Base-by-base conservation (phyloP, 257 asterid genomes). In the Cruciata laevipes region DNA sequence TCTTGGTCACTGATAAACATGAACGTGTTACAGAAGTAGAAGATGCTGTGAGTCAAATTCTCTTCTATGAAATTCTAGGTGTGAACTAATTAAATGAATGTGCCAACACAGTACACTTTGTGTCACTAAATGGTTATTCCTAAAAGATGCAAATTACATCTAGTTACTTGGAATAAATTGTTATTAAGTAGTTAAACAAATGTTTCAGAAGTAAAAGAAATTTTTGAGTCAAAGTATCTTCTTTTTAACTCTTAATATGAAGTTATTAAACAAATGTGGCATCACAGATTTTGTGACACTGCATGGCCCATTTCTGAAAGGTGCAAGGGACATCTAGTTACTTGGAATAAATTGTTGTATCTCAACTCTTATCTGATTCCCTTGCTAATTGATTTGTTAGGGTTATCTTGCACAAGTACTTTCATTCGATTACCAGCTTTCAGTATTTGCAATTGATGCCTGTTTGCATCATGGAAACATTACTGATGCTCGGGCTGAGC, bases 341-440 rank as follows among this genome's bases (percentile, higher is more conserved):
- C 7, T 33, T 11, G 31, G 33, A 33, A 5, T 18, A 5, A 64
- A 21, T 24, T n/a, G 12, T 23, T 24, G 7, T 42, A n/a, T n/a
- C n/a, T n/a, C n/a, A n/a, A n/a, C 25, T 40, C 68, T 23, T 60
- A 6, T 38, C 21, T 37, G 65, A 68, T 59, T 16, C 21, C 18
- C 12, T 23, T 70, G 69, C 59, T 64, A n/a, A 25, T 69, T 5
- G 68, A 65, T 76, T 67, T 58, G 70, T 37, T 80, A 91, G 96
- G 96, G 98, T 33, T 87, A 89, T 78, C 95, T 91, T 70, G 90
- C 98, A 35, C 98, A 91, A 87, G 98, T 89, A 71, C 95, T 91
- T 72, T 81, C 96, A 35, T 91, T 91, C 80, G 86, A 91, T 59
- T 78, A 84, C 51, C 84, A 79, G 73, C 96, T 87, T 73, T 75